Conservation (phyloP, 2,329 filamentous ascomycete genomes). For the Aspergillus tamarii region DNA sequence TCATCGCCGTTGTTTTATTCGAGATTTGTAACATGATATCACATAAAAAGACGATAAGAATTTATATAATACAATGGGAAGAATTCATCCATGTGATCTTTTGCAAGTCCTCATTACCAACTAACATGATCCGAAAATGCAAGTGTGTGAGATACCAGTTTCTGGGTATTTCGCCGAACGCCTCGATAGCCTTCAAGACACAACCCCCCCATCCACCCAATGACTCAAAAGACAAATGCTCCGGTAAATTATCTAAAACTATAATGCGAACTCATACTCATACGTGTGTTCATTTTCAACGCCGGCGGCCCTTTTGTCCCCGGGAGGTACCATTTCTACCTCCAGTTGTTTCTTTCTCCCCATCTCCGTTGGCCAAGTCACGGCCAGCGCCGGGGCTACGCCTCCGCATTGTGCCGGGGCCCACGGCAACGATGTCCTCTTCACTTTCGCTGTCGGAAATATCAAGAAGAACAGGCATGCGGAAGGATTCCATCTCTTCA, state of each 20-base stretch:
- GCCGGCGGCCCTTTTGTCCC: slow-evolving; percentile 36
- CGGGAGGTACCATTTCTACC: slow-evolving; percentile 27
- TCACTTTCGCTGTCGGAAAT: slow-evolving; percentile 94
- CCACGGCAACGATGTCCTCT: slow-evolving; percentile 74
- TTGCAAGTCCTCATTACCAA: not conserved
- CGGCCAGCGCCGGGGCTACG: slow-evolving; percentile 77
- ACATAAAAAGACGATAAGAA: not conserved
- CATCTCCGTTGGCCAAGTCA: slow-evolving; percentile 53
- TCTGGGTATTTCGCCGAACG: slow-evolving; percentile 3
- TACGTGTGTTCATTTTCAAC: slow-evolving; percentile 20
- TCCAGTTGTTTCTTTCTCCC: slow-evolving; percentile 29
- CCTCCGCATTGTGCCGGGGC: slow-evolving; percentile 80
- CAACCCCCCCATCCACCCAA: not conserved
- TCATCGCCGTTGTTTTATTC: not conserved
- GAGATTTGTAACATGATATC: not conserved
- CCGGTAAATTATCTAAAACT: not conserved
- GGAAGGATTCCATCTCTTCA: slow-evolving; percentile 66
- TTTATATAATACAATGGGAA: not conserved
- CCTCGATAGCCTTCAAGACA: slow-evolving; percentile 1
- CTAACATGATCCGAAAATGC: not conserved
- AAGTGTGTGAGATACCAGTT: not conserved
- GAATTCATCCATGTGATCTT: not conserved
- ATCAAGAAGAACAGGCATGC: slow-evolving; percentile 91
- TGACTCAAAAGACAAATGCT: slow-evolving; percentile 2
- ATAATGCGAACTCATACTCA: not conserved